These are phyloP conservation scores for Biscogniauxia sp. DNA, from an alignment of 2,329 filamentous ascomycete genomes.

Conservation along the genomic window DNA sequence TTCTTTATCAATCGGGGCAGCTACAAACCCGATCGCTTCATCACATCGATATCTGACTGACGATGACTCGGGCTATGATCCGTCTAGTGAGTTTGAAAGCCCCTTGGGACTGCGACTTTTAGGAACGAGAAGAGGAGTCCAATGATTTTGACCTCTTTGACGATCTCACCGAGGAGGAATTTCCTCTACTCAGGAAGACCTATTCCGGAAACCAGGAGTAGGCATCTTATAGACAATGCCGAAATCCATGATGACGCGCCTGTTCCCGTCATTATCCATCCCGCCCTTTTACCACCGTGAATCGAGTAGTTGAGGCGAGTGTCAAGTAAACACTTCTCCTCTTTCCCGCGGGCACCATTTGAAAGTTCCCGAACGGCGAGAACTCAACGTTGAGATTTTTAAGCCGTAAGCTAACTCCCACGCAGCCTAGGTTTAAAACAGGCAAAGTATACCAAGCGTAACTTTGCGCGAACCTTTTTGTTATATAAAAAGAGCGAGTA, in stretches of 20 bases:
- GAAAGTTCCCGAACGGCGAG: too few relatives aligned
- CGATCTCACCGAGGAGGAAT: slow-evolving; percentile 23
- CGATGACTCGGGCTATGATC: neutral
- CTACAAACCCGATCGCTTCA: neutral
- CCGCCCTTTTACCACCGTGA: too few relatives aligned
- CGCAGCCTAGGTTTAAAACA: too few relatives aligned
- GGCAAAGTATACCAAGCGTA: too few relatives aligned
- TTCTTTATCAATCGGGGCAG: slow-evolving; percentile 12
- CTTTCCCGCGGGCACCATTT: too few relatives aligned
- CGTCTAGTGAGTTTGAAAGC: slow-evolving; percentile 8
- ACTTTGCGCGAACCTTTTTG: too few relatives aligned
- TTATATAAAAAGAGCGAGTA: too few relatives aligned
- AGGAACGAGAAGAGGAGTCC: neutral
- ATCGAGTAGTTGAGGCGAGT: too few relatives aligned
- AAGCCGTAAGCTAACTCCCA: too few relatives aligned
- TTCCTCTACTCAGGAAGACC: slow-evolving; percentile 14
- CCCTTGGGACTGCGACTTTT: slow-evolving; percentile 6
- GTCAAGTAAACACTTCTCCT: too few relatives aligned
- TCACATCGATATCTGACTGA: neutral
- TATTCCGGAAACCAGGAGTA: neutral
- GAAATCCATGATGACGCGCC: neutral
- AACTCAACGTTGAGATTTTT: too few relatives aligned
- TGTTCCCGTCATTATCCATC: slow-evolving; percentile 16
- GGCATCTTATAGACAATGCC: neutral
- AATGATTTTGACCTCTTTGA: slow-evolving; percentile 21